Percentiles rank a stretch among this genome's conserved stretches.
phyloP scores from a whole-genome alignment of 2,329 filamentous ascomycete genomes.

The Alternaria infectoria region DNA sequence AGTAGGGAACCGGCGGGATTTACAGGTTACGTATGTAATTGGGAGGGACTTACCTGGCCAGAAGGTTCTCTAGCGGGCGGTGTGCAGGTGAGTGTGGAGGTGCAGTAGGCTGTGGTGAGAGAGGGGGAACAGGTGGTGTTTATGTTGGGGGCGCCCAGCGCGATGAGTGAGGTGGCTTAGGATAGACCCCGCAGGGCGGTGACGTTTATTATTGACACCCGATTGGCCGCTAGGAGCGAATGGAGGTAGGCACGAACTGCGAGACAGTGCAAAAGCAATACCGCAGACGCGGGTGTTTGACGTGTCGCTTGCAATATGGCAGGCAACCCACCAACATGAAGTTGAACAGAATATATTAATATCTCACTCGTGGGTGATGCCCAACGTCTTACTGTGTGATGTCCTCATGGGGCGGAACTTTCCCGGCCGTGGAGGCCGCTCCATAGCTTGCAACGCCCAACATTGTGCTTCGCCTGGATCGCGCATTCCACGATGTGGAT shows the following conservation, averaged over 20 bases:
- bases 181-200: constrained; percentile 35
- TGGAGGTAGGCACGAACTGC: constrained; percentile 15
- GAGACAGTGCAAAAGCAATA: constrained; percentile 26
- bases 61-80: constrained; percentile 30
- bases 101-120: constrained; percentile 22
- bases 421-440: constrained; percentile 38
- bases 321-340: background rate
- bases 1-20: constrained; percentile 26
- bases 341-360: constrained; percentile 30
- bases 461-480: constrained; percentile 13
- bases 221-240: constrained; percentile 30
- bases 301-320: constrained; percentile 3
- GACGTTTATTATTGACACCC: constrained; percentile 32
- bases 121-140: constrained; percentile 22
- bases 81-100: constrained; percentile 25
- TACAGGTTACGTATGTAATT: constrained; percentile 13
- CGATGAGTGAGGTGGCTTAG: constrained; percentile 28
- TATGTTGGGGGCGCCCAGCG: constrained; percentile 29
- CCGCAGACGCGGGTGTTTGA: constrained; percentile 11
- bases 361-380: constrained; percentile 19
- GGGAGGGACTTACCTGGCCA: constrained; percentile 24
- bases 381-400: constrained; percentile 1
- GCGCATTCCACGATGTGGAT: constrained; percentile 9
- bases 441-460: constrained; percentile 7
- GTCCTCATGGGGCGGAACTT: background rate